A percentile compares a stretch with the other conserved stretches of the same genome.
These are phyloP conservation scores for Botrytis sinoallii DNA, from an alignment of 2,329 filamentous ascomycete species.

Conservation along the genomic window DNA sequence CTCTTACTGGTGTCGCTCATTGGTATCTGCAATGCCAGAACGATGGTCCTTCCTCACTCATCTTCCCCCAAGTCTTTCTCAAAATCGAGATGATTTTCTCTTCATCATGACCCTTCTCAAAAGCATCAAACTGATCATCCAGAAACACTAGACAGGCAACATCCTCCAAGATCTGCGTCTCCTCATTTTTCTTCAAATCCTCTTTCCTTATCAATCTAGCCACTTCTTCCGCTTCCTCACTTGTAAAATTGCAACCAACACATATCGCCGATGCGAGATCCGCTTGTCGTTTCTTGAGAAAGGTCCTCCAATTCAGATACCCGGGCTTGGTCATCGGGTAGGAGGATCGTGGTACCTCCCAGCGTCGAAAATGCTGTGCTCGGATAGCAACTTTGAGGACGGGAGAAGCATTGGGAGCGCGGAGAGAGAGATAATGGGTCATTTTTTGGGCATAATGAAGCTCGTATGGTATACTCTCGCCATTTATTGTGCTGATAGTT, in stretches of 20 bases:
- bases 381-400: conserved; percentile 72
- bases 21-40: conserved; percentile 62
- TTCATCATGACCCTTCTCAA: conserved; percentile 73
- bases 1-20: conserved; percentile 60
- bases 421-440: conserved; percentile 66
- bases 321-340: conserved; percentile 74
- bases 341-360: conserved; percentile 72
- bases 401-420: conserved; percentile 60
- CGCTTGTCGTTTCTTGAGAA: conserved; percentile 69
- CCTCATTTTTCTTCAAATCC: conserved; percentile 59
- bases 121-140: conserved; percentile 81
- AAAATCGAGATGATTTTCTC: conserved; percentile 72
- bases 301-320: conserved; percentile 77
- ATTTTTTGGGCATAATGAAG: conserved; percentile 79
- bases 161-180: conserved; percentile 77
- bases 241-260: conserved; percentile 38
- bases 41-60: conserved; percentile 60
- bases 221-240: conserved; percentile 58
- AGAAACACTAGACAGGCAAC: conserved; percentile 84
- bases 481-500: conserved; percentile 48
- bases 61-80: conserved; percentile 74
- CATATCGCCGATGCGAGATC: conserved; percentile 56
- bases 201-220: conserved; percentile 77
- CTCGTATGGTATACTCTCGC: conserved; percentile 62
- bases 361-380: conserved; percentile 79